These are phyloP conservation scores for Arthroderma sp. DNA, from an alignment of 2,329 filamentous ascomycete species.

Conservation along the genomic window DNA sequence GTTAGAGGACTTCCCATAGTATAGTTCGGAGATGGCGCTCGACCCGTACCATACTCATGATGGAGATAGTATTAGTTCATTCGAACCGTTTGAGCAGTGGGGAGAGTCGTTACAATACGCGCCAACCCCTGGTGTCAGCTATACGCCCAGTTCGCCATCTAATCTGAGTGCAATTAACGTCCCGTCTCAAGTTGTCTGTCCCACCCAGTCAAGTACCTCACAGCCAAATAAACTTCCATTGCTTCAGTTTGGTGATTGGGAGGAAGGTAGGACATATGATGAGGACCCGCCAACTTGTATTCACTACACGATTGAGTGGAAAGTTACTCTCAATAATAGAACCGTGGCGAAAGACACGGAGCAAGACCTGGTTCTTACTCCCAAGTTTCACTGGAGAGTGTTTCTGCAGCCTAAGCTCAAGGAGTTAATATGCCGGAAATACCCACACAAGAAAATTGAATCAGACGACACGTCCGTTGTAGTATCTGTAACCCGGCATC, in stretches of 20 bases:
- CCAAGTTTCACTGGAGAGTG: constrained; percentile 7
- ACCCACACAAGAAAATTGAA: neutral
- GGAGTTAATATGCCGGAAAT: neutral
- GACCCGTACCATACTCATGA: too few species aligned
- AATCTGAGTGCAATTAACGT: neutral
- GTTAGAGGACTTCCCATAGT: too few species aligned
- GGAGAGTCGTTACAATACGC: neutral
- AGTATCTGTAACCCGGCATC: neutral
- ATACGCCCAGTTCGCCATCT: neutral
- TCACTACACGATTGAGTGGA: constrained; percentile 11
- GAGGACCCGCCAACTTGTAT: constrained; percentile 5
- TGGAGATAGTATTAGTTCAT: too few species aligned
- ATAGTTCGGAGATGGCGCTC: too few species aligned
- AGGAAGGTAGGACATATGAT: constrained; percentile 10
- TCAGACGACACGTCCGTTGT: neutral
- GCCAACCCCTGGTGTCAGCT: neutral
- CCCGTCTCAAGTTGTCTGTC: neutral
- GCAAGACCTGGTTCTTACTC: constrained; percentile 9
- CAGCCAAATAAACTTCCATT: neutral
- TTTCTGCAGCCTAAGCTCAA: neutral
- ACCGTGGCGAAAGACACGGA: constrained; percentile 9
- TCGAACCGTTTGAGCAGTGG: neutral
- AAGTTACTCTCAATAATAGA: constrained; percentile 11
- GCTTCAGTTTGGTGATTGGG: constrained; percentile 6
- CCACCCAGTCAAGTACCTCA: neutral